phyloP scores from a whole-genome alignment of 805 yeast species.

The Candida multigemmis region DNA sequence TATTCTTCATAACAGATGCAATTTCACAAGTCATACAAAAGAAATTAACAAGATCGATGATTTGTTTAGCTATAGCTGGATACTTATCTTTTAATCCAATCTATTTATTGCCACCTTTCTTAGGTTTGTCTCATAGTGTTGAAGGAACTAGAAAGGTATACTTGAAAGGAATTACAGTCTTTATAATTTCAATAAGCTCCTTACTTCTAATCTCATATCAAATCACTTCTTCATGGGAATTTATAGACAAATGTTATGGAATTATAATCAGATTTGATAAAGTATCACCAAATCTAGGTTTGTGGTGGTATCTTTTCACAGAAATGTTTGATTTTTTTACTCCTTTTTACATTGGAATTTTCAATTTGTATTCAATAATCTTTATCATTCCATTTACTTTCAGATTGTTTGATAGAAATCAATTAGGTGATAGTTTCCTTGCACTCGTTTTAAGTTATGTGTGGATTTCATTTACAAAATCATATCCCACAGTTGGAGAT shows the following conservation, averaged over 20 bases:
- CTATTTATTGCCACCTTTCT: constrained; percentile 52
- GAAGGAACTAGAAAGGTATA: constrained; percentile 5
- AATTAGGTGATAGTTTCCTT: constrained; percentile 45
- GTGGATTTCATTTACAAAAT: constrained; percentile 54
- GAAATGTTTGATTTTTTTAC: constrained; percentile 90
- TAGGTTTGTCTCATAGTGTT: constrained; percentile 20
- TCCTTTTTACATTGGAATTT: constrained; percentile 73
- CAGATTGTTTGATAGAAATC: constrained; percentile 38
- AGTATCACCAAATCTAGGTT: constrained; percentile 81
- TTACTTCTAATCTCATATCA: constrained; percentile 17
- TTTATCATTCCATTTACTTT: constrained; percentile 69
- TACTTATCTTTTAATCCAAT: constrained; percentile 58
- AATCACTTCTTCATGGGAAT: constrained; percentile 16
- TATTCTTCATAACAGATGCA: constrained; percentile 44
- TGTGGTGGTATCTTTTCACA: constrained; percentile 98
- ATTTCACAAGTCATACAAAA: constrained; percentile 35
- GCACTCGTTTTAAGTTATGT: constrained; percentile 36
- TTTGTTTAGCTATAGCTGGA: constrained; percentile 51
- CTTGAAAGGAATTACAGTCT: constrained; percentile 11
- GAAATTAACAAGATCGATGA: constrained; percentile 35
- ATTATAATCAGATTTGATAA: constrained; percentile 53
- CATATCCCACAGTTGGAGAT: constrained; percentile 84
- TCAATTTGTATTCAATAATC: constrained; percentile 63
- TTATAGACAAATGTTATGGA: constrained; percentile 37
- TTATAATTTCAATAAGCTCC: constrained; percentile 8